Evolutionary conservation across 2,329 filamentous ascomycete genomes (phyloP), one percentile per base, ranked within the genome.

Genomic region (Teratosphaeria nubilosa): DNA sequence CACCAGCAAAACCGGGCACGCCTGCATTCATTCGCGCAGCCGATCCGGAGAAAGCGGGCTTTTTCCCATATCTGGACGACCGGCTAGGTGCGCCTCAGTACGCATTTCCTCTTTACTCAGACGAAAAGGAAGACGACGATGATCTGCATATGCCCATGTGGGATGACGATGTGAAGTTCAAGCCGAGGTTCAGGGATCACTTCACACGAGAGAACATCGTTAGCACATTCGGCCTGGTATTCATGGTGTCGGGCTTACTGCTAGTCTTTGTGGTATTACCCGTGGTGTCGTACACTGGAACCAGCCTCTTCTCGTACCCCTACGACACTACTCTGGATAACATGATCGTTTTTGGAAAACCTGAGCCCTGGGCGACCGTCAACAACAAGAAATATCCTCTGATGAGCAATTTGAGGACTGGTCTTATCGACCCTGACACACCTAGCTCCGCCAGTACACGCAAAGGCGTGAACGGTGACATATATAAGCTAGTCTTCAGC

Each of bases 81-180:
- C 71, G 77, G 32, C 66, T 81, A 13, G 72, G 69, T 20, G 75
- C 74, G 9, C 76, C 77, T 1, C 72, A 73, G 24, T 70, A 70
- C 59, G 65, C 63, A 0, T 78, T 77, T 64, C 75, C 78, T 4
- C 64, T 82, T 22, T 78, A 79, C 61, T 70, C 72, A 14, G 75
- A 81, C 59, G 74, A 80, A 59, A 72, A 76, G 53, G 80, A 82
- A 64, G 74, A 74, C 27, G 80, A 82, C 60, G 80, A 82, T 60
- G 76, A 78, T 27, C 74, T 81, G 68, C 80, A 82, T 59, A 77
- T 79, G 72, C 80, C 80, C 10, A 70, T 72, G 53, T 75, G 76
- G 54, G 77, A 80, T 61, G 76, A 79, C 56, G 78, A 80, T 59
- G 70, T 74, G 58, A 68, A 63, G 50, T 73, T 73, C 66, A 78